Evolutionary conservation across 208 protist genomes (phyloP), one percentile per base, ranked within the genome.

Genomic region (Acanthamoeba healyi): DNA sequence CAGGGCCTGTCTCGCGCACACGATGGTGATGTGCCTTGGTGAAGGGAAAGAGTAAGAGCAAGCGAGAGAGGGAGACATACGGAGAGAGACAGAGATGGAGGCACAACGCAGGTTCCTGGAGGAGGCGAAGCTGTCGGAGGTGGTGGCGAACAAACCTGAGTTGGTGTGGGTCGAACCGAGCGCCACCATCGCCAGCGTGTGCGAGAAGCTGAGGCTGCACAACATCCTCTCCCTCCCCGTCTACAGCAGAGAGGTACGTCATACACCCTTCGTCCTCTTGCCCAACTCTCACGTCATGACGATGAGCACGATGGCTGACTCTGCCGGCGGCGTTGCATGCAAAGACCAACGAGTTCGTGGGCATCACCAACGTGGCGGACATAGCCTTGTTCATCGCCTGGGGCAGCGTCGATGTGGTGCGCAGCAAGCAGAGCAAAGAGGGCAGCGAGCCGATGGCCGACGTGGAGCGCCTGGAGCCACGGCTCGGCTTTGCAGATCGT

Each of bases 331-430:
- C 63, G 29, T 72, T 34, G 9, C 15, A 54, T 46, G 15, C 70
- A 79, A 6, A 79, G 70, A 17, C 70, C 9, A 79, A 44, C 34
- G 38, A 44, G 36, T 79, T 38, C 36, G 36, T 46, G 36, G 70
- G 70, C 7, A 79, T 79, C 70, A 24, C 36, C 29, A 79, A 79
- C 42, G 70, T 79, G 17, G 38, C 70, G 36, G 70, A 79, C 36
- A 79, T 79, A 15, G 70, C 70, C 24, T 10, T 79, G 12, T 79
- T 79, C 26, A 36, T 79, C 34, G 70, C 24, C 5, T 79, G 70
- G 70, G 70, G 70, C n/a, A 79, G 70, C 70, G 70, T 79, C 14
- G 70, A 79, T 4, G 29, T 79, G 70, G 14, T 24, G 4, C 9
- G 24, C 38, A 42, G 10, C 70, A 44, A 44, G 70, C n/a, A n/a